Evolutionary conservation across 2,329 filamentous ascomycete species (phyloP).

Genomic region (Ophiosphaerella herpotricha): DNA sequence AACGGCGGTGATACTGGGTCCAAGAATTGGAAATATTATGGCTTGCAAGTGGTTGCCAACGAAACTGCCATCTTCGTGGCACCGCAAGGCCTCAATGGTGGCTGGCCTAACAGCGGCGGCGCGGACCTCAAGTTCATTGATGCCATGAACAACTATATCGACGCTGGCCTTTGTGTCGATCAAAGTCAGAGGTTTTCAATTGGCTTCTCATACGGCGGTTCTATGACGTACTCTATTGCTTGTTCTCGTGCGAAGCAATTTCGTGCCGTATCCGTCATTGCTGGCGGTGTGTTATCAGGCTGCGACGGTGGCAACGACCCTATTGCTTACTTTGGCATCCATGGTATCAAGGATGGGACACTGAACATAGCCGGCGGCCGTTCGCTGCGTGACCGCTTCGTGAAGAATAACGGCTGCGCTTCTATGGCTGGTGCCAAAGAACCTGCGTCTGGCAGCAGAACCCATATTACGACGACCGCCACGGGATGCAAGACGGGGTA

Average conservation of each 20-base stretch:
- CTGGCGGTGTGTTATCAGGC: conserved; percentile 17
- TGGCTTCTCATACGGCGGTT: conserved; percentile 52
- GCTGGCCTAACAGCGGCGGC: conserved; percentile 51
- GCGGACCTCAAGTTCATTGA: conserved; percentile 51
- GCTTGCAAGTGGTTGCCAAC: conserved; percentile 42
- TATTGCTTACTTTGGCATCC: conserved; percentile 44
- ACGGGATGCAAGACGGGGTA: conserved; percentile 34
- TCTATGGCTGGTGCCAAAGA: conserved; percentile 11
- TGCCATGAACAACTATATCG: conserved; percentile 44
- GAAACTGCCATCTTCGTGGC: conserved; percentile 51
- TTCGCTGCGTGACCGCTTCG: conserved; percentile 45
- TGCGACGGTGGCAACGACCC: conserved; percentile 32
- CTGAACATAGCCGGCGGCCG: conserved; percentile 42
- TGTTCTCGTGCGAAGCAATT: conserved; percentile 48
- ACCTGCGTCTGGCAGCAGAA: conserved; percentile 15
- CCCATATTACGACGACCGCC: conserved; percentile 17
- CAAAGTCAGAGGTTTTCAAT: conserved; percentile 49
- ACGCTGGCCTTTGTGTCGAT: conserved; percentile 50
- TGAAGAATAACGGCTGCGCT: conserved; percentile 45
- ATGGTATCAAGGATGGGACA: conserved; percentile 45
- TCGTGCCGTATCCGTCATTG: conserved; percentile 44
- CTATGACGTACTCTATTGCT: conserved; percentile 51
- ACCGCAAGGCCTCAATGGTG: conserved; percentile 46
- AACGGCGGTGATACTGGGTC: conserved; percentile 11
- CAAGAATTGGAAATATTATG: conserved; percentile 41